These are phyloP conservation scores for Syzygium grande DNA, from an alignment of 345 rosid genomes.

Conservation along the genomic window DNA sequence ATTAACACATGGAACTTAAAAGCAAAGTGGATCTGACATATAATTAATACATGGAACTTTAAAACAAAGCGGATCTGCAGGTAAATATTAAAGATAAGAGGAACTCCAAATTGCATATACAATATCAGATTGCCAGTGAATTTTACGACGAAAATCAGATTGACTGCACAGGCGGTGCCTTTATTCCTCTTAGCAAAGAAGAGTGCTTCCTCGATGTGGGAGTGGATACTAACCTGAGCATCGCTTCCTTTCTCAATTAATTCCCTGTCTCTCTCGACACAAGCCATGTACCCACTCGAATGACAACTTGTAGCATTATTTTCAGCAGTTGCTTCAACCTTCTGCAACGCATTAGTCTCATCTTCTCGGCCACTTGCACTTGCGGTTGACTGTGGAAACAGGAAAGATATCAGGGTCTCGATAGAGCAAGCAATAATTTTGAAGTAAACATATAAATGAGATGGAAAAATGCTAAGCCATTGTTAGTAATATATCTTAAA, in stretches of 20 bases:
- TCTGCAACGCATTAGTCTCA: slow-evolving; percentile 67
- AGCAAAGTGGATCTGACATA: slow-evolving; percentile 4
- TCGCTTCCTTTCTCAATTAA: slow-evolving; percentile 53
- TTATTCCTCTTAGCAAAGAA: neutral
- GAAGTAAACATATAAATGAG: neutral
- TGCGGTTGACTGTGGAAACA: slow-evolving; percentile 27
- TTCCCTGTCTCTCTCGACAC: slow-evolving; percentile 28
- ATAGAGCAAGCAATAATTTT: slow-evolving; percentile 9
- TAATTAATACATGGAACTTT: neutral
- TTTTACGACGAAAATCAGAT: neutral
- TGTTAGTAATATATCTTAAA: neutral
- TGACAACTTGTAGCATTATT: slow-evolving; percentile 50
- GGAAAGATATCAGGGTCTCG: neutral
- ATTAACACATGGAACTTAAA: neutral
- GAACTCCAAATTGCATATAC: neutral
- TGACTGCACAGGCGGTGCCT: neutral
- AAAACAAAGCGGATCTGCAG: neutral
- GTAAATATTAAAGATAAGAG: neutral
- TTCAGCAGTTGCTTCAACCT: slow-evolving; percentile 64
- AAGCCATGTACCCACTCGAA: slow-evolving; percentile 36
- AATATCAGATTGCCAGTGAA: neutral
- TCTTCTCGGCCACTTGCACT: slow-evolving; percentile 37
- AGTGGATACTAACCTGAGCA: slow-evolving; percentile 50
- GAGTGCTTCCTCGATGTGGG: neutral
- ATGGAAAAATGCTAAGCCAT: neutral